Percentiles rank a stretch among this genome's conserved stretches.
Evolutionary conservation across 1,139 yeast species (phyloP).

Genomic region (Eremothecium coryli): DNA sequence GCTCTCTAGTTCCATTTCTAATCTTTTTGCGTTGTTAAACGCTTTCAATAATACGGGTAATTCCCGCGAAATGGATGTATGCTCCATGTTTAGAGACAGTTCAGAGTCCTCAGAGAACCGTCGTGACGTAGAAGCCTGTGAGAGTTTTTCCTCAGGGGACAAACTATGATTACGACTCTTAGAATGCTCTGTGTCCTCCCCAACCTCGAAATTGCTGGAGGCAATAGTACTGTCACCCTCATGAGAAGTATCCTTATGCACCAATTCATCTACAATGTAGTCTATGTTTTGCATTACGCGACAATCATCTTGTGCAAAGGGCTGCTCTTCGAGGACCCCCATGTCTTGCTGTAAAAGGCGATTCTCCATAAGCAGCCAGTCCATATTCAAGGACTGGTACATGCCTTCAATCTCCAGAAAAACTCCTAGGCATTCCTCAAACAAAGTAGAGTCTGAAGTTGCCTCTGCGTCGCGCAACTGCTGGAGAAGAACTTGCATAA

Average conservation of each 20-base stretch:
- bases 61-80: constrained; percentile 29
- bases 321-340: constrained; percentile 10
- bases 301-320: constrained; percentile 9
- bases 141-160: constrained; percentile 2
- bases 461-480: constrained; percentile 29
- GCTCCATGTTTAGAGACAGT: constrained; percentile 19
- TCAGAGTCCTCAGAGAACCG: constrained; percentile 20
- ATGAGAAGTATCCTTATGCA: constrained; percentile 8
- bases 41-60: constrained; percentile 33
- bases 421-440: constrained; percentile 30
- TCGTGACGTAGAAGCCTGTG: constrained; percentile 8
- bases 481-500: constrained; percentile 29
- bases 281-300: constrained; percentile 12
- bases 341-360: constrained; percentile 18
- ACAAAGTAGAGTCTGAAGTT: constrained; percentile 25
- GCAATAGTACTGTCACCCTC: constrained; percentile 8
- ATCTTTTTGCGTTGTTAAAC: constrained; percentile 31
- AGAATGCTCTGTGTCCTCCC: not conserved
- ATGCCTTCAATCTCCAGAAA: constrained; percentile 33
- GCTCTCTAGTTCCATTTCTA: constrained; percentile 27
- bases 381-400: constrained; percentile 32
- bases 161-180: not conserved
- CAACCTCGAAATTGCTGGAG: constrained; percentile 2
- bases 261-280: constrained; percentile 12
- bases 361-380: constrained; percentile 26